Conservation (phyloP, 768 basidiomycete genomes). For the Lentinula lateritia region DNA sequence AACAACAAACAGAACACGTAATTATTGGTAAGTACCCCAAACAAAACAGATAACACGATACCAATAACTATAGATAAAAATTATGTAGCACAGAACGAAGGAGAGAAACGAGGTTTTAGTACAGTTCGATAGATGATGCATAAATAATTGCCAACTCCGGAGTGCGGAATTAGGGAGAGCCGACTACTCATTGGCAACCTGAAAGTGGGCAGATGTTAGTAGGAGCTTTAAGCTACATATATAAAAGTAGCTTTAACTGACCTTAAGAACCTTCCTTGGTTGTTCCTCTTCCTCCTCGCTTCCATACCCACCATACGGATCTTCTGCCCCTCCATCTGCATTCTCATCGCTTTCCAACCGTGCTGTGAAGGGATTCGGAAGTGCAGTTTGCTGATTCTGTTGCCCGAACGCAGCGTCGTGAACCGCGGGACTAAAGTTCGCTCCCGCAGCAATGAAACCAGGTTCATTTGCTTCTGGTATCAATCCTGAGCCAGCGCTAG, state of each 20-base stretch:
- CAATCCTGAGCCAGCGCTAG: background rate
- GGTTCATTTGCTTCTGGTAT: background rate
- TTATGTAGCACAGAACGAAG: background rate
- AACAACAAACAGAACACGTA: background rate
- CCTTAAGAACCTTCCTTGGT: background rate
- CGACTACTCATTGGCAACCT: slow-evolving; percentile 1
- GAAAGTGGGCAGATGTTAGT: background rate
- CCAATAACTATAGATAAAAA: background rate
- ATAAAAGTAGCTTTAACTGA: background rate
- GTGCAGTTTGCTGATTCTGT: background rate
- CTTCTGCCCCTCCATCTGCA: background rate
- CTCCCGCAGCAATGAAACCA: background rate
- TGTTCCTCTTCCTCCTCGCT: slow-evolving; percentile 6
- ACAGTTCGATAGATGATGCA: slow-evolving; percentile 1
- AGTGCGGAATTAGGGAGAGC: background rate
- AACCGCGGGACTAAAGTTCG: background rate
- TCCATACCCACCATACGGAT: slow-evolving; percentile 5
- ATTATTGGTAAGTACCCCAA: background rate
- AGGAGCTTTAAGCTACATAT: too few species aligned
- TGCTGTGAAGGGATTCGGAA: background rate
- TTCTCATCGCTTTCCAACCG: background rate
- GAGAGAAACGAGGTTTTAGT: background rate
- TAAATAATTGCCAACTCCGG: background rate
- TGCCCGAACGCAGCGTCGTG: slow-evolving; percentile 2
- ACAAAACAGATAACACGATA: background rate